These are phyloP conservation scores for Diaporthe eres DNA, from an alignment of 2,329 filamentous ascomycete species.

Conservation along the genomic window DNA sequence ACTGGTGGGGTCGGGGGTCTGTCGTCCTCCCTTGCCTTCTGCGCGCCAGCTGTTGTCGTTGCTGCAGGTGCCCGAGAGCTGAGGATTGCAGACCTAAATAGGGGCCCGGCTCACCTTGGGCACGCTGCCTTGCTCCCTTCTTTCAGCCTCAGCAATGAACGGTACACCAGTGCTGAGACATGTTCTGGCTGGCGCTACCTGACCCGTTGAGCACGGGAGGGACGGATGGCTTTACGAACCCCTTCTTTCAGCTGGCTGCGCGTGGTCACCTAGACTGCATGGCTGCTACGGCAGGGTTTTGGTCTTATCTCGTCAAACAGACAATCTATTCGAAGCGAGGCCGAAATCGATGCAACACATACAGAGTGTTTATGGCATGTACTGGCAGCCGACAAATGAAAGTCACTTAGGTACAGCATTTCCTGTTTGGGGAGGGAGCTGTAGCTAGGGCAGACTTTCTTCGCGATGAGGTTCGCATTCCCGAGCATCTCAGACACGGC, in stretches of 20 bases:
- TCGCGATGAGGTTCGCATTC: neutral
- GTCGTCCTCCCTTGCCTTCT: constrained; percentile 3
- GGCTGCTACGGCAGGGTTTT: neutral
- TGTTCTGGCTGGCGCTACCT: constrained; percentile 4
- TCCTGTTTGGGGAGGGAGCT: neutral
- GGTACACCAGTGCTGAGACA: constrained; percentile 8
- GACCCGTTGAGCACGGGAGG: neutral
- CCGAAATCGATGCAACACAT: neutral
- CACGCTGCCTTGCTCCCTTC: constrained; percentile 16
- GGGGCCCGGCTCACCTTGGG: neutral
- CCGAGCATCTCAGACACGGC: neutral
- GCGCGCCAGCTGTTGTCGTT: neutral
- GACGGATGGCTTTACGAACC: neutral
- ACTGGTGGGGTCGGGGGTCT: constrained; percentile 1
- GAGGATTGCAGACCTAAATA: neutral
- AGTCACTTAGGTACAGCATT: neutral
- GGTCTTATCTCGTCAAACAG: neutral
- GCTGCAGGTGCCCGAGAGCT: neutral
- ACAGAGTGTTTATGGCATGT: neutral
- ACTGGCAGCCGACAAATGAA: neutral
- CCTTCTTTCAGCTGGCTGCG: neutral
- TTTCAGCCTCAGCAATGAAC: neutral
- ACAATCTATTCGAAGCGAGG: neutral
- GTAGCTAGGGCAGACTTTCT: neutral
- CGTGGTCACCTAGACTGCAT: neutral